These are phyloP conservation scores for Cucurbita argyrosperma DNA, from an alignment of 306 rosid genomes.

Conservation along the genomic window DNA sequence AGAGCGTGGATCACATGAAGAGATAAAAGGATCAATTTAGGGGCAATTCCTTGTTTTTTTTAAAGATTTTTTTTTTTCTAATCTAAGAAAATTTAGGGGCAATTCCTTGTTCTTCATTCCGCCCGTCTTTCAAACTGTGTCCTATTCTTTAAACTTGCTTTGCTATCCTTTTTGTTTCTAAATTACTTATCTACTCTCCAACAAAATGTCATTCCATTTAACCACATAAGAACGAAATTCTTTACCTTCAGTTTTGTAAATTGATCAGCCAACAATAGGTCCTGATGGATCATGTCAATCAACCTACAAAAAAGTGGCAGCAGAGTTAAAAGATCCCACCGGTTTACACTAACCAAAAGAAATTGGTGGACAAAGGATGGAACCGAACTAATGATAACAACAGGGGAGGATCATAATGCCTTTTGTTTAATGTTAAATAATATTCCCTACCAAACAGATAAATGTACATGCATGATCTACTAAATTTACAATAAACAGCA, in stretches of 20 bases:
- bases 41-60: background rate
- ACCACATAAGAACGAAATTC: conserved; percentile 4
- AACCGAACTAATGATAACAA: background rate
- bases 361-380: background rate
- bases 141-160: background rate
- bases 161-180: background rate
- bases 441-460: background rate
- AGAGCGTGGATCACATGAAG: background rate
- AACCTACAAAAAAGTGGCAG: conserved; percentile 37
- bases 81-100: background rate
- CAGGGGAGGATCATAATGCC: background rate
- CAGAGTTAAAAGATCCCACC: background rate
- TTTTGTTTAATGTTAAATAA: background rate
- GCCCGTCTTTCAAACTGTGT: background rate
- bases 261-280: conserved; percentile 75
- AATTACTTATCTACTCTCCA: background rate
- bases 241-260: conserved; percentile 74
- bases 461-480: background rate
- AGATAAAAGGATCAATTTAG: background rate
- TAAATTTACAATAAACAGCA: background rate
- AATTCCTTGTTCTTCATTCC: background rate
- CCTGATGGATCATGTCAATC: conserved; percentile 79
- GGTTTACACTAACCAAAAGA: background rate
- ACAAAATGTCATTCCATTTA: background rate
- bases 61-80: too few relatives aligned